Evolutionary conservation across 1,284 basidiomycete genomes (phyloP), one percentile per base, ranked within the genome.

Genomic region (Somion occarium): DNA sequence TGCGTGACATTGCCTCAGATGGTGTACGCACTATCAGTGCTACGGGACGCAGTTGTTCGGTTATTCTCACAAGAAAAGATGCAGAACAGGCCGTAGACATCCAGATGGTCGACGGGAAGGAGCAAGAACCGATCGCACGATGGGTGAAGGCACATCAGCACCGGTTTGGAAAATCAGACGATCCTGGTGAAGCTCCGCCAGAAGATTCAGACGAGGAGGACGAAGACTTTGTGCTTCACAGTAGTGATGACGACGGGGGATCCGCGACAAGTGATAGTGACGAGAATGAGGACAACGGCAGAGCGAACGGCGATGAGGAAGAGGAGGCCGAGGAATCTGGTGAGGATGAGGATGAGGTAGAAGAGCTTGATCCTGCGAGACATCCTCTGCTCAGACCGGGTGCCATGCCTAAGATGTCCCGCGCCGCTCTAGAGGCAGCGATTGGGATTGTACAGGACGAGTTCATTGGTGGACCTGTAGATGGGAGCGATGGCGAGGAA

Each of bases 351-450:
- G 70, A 69, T 1, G 72, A 72, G 18, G 73, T 66, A 3, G 74
- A 71, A 45, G 73, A 74, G 45, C 67, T 87, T 20, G 73, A 78
- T 43, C 76, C 76, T 3, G 73, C 72, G 22, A 70, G 73, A 46
- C 85, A 88, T 62, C 85, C 85, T 1, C 69, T 88, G 2, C 63
- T 88, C 53, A 73, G 78, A 12, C 78, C 81, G 0, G 85, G 84
- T 19, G 82, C 83, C 5, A 76, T 88, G 75, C 84, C 84, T 2
- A 56, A 57, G 27, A 82, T 88, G 78, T 83, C 81, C 30, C 76
- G 74, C 48, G 80, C 82, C 2, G 79, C 79, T 0, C 71, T 87
- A 50, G 80, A 87, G 38, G 78, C 80, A 71, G 82, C 78, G 3
- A 78, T 82, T 19, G 76, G 72, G 1, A 80, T 85, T 68, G 73